Percentiles rank a stretch among this genome's conserved stretches.
Conservation (phyloP, 306 rosid species). For the Dryas drummondii region DNA sequence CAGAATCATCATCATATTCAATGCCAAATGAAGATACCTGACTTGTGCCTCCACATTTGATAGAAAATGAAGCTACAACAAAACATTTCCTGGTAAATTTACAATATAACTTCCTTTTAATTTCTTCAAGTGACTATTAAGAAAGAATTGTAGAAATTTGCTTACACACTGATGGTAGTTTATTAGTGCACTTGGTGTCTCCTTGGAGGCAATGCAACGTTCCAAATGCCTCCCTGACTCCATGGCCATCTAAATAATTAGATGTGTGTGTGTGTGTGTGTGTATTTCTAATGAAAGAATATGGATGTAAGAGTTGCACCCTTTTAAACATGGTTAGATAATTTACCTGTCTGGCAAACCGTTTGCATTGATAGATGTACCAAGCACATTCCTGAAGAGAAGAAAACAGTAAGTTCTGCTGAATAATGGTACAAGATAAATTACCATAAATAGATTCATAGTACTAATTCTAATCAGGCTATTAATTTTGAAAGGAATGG, state of each 20-base stretch:
- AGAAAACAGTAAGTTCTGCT: background rate
- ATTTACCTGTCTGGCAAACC: slow-evolving; percentile 29
- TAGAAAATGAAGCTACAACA: slow-evolving; percentile 36
- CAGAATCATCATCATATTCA: slow-evolving; percentile 29
- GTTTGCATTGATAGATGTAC: slow-evolving; percentile 33
- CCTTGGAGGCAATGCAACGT: slow-evolving; percentile 32
- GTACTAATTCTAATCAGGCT: background rate
- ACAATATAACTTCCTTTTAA: background rate
- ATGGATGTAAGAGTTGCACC: background rate
- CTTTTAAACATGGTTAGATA: background rate
- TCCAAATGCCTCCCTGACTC: slow-evolving; percentile 22
- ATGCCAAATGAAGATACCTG: slow-evolving; percentile 28
- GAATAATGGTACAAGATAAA: background rate
- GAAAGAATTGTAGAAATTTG: background rate
- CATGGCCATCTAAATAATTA: slow-evolving; percentile 5
- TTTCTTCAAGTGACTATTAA: no score
- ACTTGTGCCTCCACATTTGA: slow-evolving; percentile 35
- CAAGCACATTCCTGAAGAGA: slow-evolving; percentile 35
- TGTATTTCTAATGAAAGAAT: background rate
- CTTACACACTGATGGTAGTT: slow-evolving; percentile 31
- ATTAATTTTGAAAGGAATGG: background rate
- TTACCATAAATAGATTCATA: background rate
- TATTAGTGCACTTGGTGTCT: slow-evolving; percentile 20
- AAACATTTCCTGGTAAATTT: background rate
- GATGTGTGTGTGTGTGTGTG: background rate